These are phyloP conservation scores for Vanrija humicola DNA, from an alignment of 1,284 basidiomycete species.

Conservation along the genomic window DNA sequence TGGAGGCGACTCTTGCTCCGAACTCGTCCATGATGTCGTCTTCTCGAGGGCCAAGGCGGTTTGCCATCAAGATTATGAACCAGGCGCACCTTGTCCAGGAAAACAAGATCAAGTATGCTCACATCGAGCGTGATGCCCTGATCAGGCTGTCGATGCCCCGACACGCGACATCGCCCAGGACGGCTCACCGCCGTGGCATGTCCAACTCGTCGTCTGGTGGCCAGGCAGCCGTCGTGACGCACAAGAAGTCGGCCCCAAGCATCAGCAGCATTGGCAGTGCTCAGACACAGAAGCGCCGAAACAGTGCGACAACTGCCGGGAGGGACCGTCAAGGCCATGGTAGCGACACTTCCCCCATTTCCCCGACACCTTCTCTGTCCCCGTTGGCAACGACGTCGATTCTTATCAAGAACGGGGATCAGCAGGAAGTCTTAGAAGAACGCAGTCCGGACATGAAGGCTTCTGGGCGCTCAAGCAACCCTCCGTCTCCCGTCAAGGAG, in stretches of 20 bases:
- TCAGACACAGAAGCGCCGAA: background rate
- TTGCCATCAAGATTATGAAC: constrained; percentile 55
- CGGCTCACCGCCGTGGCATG: constrained; percentile 28
- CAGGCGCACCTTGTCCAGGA: constrained; percentile 52
- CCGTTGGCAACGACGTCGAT: constrained; percentile 2
- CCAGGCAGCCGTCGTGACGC: constrained; percentile 1
- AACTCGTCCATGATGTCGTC: constrained; percentile 13
- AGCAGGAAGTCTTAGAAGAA: constrained; percentile 15
- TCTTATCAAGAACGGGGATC: constrained; percentile 3
- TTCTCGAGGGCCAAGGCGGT: constrained; percentile 29
- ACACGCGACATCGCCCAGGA: constrained; percentile 39
- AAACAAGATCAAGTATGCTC: constrained; percentile 55
- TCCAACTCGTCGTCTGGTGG: constrained; percentile 31
- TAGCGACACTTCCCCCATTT: background rate
- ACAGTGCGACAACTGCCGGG: background rate
- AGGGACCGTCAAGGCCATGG: background rate
- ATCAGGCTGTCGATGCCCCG: constrained; percentile 42
- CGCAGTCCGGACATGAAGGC: background rate
- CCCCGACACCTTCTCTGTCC: constrained; percentile 4
- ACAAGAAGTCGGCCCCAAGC: constrained; percentile 2
- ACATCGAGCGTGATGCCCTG: constrained; percentile 54
- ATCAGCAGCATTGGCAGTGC: background rate
- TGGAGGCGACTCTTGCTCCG: constrained; percentile 21
- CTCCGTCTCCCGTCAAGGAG: constrained; percentile 40
- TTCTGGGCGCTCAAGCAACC: constrained; percentile 6